Percentiles rank a stretch among this genome's conserved stretches.
Conservation (phyloP, 495 filamentous ascomycete species). For the Podospora tetraspora region DNA sequence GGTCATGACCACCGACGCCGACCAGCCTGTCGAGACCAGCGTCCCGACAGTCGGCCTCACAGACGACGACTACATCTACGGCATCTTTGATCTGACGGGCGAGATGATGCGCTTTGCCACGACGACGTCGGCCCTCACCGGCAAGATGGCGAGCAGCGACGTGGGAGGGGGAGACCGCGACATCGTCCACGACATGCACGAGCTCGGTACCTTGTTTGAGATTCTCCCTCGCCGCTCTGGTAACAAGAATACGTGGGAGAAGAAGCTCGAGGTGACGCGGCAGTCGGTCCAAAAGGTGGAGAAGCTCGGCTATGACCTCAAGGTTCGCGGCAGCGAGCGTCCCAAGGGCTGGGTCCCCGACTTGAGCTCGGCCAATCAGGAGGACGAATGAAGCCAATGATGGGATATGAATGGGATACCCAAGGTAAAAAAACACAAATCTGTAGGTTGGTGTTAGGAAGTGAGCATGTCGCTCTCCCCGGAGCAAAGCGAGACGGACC, state of each 20-base stretch:
- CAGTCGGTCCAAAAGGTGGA: constrained; percentile 92
- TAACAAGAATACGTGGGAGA: constrained; percentile 45
- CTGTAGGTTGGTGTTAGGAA: neutral
- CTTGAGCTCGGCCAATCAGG: constrained; percentile 38
- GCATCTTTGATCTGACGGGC: constrained; percentile 85
- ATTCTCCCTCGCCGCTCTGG: constrained; percentile 51
- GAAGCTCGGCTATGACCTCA: constrained; percentile 76
- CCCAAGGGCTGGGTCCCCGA: constrained; percentile 93
- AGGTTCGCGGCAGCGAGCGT: constrained; percentile 78
- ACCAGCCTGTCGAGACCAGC: constrained; percentile 8
- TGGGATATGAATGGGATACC: neutral
- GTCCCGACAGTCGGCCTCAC: constrained; percentile 56
- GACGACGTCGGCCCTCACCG: constrained; percentile 64
- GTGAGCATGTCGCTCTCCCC: neutral
- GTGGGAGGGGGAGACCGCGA: constrained; percentile 32
- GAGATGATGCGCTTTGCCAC: constrained; percentile 97
- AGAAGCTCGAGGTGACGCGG: constrained; percentile 85
- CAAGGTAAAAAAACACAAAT: neutral
- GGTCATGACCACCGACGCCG: constrained; percentile 23
- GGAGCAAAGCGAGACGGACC: neutral
- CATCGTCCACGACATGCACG: constrained; percentile 71
- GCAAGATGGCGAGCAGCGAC: constrained; percentile 43
- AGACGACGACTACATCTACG: constrained; percentile 81
- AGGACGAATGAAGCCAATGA: constrained; percentile 17
- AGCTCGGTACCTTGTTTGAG: constrained; percentile 69